Evolutionary conservation across 352 stramenopile species (phyloP), one percentile per base, ranked within the genome.

Genomic region (Bremia lactucae): DNA sequence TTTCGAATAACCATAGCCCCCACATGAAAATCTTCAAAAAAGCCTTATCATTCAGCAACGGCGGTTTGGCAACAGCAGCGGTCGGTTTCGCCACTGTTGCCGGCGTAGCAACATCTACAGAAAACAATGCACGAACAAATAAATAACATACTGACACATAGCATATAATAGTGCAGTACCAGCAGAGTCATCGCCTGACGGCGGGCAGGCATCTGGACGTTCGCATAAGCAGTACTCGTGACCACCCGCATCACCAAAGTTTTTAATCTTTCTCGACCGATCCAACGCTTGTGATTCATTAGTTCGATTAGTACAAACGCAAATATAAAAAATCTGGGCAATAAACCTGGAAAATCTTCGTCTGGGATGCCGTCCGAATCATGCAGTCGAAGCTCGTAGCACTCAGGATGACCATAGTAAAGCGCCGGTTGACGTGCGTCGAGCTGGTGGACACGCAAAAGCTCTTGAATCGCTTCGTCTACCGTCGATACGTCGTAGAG

Each of bases 11-110:
- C 23, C 34, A 44, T 5, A 24, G 28, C 9, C 10, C 72, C 42
- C 42, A 92, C 80, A 93, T 84, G 64, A 80, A 89, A 29, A 93
- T 93, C 62, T 93, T 93, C 14, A 93, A 59, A 40, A 93, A 84
- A 9, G 69, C 51, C 53, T 92, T 92, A 18, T 92, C 79, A 31
- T 74, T 77, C 1, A 67, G 52, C 9, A 65, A 24, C 4, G 71
- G 49, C 15, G 72, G 43, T 39, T 85, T 85, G 5, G 59, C 52
- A 15, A 57, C 49, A 48, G 55, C 66, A 42, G 50, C 31, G 18
- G 26, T 41, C 0, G 62, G 48, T 26, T 72, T 73, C 2, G 39
- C 45, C 11, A 28, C 42, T 21, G 50, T 36, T 2, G 52, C 52
- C 38, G 55, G 46, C 21, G 39, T 47, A 42, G 42, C 58, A 28